Base-by-base conservation (phyloP, 1,284 basidiomycete genomes). In the Malassezia obtusa region DNA sequence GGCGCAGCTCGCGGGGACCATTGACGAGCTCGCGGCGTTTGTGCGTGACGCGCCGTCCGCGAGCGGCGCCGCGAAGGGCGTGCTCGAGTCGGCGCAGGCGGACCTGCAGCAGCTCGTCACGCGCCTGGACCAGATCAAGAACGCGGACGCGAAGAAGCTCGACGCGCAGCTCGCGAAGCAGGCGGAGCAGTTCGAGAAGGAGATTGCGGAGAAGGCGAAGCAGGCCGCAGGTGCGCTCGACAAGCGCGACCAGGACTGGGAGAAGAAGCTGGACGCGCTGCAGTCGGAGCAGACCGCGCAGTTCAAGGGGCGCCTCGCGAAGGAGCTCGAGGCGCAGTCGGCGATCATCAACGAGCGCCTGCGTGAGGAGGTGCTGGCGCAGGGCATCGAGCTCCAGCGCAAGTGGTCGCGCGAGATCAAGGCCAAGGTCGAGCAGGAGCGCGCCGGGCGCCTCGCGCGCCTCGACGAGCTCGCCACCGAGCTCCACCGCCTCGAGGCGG, bases 381-480 rank as follows among this genome's bases (percentile, higher is more conserved):
- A 96, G 75, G 92, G 91, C 21, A 89, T 99, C 64, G 92, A 96
- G 77, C 83, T 96, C 40, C 92, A 98, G 75, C 83, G 90, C 47
- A 82, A 88, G 59, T 98, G 92, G 91, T 87, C 96, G 54, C 83
- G 87, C 40, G 89, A 95, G 51, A 85, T 98, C 80, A 94, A 95
- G 78, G 81, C 89, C 59, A 85, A 85, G 65, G 92, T 98, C 53
- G 92, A 99, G 77, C 83, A 89, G 70, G 94, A 98, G 77, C 88
- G 94, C 43, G 90, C 89, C 22, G 91, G 91, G 17, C 85, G 92
- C 57, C 81, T 98, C 10, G 87, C 89, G 57, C 94, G 90, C 77
- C 83, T 99, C 36, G 89, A 94, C 72, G 85, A 91, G 73, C 83
- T 99, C 50, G 85, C 89, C 14, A 83, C 85, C 1, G 86, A 87